Percentiles rank a stretch among this genome's conserved stretches.
Conservation (phyloP, 2,329 filamentous ascomycete species). For the Ophiostoma sp. region DNA sequence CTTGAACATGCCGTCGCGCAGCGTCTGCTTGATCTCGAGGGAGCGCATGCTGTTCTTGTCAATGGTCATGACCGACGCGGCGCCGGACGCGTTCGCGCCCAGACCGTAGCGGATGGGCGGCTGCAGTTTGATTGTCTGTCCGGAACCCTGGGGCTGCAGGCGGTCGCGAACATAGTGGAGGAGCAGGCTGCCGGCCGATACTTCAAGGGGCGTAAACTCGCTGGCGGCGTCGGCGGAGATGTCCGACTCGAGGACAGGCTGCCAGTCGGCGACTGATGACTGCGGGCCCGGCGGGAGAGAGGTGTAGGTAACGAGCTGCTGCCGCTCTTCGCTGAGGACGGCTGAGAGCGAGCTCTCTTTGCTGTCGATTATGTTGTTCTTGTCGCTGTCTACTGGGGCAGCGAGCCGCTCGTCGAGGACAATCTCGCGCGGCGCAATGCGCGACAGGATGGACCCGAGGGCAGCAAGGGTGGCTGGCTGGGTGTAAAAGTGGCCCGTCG, state of each 20-base stretch:
- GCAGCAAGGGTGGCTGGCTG: slow-evolving; percentile 66
- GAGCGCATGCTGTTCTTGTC: slow-evolving; percentile 88
- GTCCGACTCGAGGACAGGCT: slow-evolving; percentile 68
- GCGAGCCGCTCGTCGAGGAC: slow-evolving; percentile 65
- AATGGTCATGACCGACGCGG: slow-evolving; percentile 80
- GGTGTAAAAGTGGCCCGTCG: slow-evolving; percentile 89
- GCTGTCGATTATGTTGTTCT: too few species aligned
- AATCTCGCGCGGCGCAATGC: slow-evolving; percentile 79
- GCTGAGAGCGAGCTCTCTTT: slow-evolving; percentile 39
- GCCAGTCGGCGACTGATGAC: slow-evolving; percentile 60
- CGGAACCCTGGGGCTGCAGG: slow-evolving; percentile 50
- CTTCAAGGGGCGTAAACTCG: slow-evolving; percentile 62
- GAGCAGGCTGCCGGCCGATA: slow-evolving; percentile 72
- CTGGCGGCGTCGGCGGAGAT: slow-evolving; percentile 49
- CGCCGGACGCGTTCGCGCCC: slow-evolving; percentile 30
- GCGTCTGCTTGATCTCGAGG: slow-evolving; percentile 81
- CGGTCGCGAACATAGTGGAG: slow-evolving; percentile 78
- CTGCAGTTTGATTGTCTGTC: slow-evolving; percentile 73
- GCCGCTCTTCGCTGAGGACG: slow-evolving; percentile 65
- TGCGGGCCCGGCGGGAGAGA: slow-evolving; percentile 32
- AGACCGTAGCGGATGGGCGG: slow-evolving; percentile 63
- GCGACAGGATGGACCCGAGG: slow-evolving; percentile 73
- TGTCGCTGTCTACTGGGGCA: background rate
- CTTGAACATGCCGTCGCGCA: slow-evolving; percentile 69
- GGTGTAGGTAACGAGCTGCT: slow-evolving; percentile 19